Evolutionary conservation across 164 flowering plant species (phyloP).

Genomic region (Berberis vulgaris): DNA sequence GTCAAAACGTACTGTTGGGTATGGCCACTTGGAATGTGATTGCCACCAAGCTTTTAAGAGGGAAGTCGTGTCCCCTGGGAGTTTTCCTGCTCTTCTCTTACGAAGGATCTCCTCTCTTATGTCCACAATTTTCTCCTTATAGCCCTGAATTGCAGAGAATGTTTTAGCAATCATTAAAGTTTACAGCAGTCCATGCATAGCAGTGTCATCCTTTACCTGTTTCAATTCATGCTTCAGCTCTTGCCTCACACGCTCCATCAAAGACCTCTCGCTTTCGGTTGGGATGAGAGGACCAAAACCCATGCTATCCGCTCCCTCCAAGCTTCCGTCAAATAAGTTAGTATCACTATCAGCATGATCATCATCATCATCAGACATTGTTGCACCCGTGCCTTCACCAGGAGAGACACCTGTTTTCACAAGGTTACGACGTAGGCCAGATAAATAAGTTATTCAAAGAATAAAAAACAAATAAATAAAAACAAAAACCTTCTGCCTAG

Average conservation of each 20-base stretch:
- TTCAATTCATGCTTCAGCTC: conserved; percentile 83
- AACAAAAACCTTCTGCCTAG: too few relatives aligned
- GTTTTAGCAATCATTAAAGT: background rate
- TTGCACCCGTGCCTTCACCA: conserved; percentile 83
- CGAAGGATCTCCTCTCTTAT: conserved; percentile 75
- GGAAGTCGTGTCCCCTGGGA: conserved; percentile 76
- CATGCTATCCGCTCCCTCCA: conserved; percentile 59
- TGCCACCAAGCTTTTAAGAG: conserved; percentile 83
- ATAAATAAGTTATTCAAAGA: too few relatives aligned
- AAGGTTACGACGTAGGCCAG: too few relatives aligned
- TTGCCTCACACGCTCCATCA: conserved; percentile 82
- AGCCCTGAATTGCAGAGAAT: conserved; percentile 37
- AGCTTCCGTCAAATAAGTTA: conserved; percentile 57
- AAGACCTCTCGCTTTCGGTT: conserved; percentile 67
- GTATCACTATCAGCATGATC: conserved; percentile 56
- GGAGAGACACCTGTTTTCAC: conserved; percentile 59
- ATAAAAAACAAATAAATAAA: too few relatives aligned
- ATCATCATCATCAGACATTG: conserved; percentile 90
- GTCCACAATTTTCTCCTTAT: conserved; percentile 64
- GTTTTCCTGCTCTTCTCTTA: conserved; percentile 80
- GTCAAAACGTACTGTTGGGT: conserved; percentile 20
- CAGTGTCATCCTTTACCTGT: conserved; percentile 30
- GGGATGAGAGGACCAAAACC: conserved; percentile 85
- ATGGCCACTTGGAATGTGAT: conserved; percentile 86
- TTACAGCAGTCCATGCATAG: background rate